phyloP scores from a whole-genome alignment of 352 stramenopile genomes.

The Globisporangium nunn region DNA sequence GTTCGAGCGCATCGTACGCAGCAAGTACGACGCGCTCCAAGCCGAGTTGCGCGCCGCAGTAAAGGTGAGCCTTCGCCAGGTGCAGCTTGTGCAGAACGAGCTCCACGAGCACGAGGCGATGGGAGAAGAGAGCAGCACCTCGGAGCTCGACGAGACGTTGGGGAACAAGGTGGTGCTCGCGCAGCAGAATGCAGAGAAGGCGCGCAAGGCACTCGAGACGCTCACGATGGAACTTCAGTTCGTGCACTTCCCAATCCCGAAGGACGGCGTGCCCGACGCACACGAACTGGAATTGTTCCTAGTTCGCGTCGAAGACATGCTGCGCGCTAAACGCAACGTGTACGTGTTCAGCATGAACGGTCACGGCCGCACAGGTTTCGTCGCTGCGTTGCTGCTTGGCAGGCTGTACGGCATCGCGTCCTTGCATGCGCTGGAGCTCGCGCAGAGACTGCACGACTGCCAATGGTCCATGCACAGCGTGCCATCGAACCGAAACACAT shows the following conservation, averaged over 20 bases:
- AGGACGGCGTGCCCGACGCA: constrained; percentile 22
- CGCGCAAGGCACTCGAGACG: constrained; percentile 19
- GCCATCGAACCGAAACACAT: constrained; percentile 24
- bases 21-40: constrained; percentile 34
- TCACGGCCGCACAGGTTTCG: constrained; percentile 62
- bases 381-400: constrained; percentile 58
- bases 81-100: constrained; percentile 31
- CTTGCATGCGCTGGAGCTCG: constrained; percentile 49
- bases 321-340: constrained; percentile 48
- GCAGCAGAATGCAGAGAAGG: constrained; percentile 36
- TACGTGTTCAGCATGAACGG: constrained; percentile 71
- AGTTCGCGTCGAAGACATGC: constrained; percentile 28
- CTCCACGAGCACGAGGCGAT: constrained; percentile 13
- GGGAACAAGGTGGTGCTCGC: constrained; percentile 39
- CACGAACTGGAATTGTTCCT: constrained; percentile 25
- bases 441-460: constrained; percentile 64
- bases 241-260: constrained; percentile 42
- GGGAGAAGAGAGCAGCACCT: neutral
- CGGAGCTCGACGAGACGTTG: constrained; percentile 20
- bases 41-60: constrained; percentile 30
- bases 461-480: constrained; percentile 27
- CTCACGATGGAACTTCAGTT: constrained; percentile 47
- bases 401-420: constrained; percentile 60
- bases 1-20: constrained; percentile 45
- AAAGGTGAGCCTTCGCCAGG: constrained; percentile 29